Base-by-base conservation (phyloP, 2,329 filamentous ascomycete species). In the Neocatenulostroma microsporum region DNA sequence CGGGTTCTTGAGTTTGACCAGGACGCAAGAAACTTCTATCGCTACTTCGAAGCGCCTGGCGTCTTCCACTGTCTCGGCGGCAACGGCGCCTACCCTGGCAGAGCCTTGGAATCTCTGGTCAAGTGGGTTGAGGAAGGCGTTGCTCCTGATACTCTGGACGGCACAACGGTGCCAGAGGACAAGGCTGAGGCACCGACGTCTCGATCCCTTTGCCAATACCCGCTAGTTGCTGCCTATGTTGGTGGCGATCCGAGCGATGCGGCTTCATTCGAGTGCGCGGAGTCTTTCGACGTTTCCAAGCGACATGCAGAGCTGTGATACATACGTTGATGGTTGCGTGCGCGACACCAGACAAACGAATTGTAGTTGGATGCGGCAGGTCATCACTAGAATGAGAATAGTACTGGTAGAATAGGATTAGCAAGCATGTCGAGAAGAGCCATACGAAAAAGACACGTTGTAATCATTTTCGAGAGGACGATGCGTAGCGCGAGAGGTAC, bases 31-130 rank as follows among this genome's bases (percentile, higher is more conserved):
- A 56, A 61, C 21, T 66, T 53, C 40, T 66, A 57, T 36, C 57
- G 61, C 5, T 52, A 55, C 25, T 67, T 64, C 26, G 46, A 56
- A n/a, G 61, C 58, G 5, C 63, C 64, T 2, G 63, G 62, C 4
- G 56, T 60, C 1, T 46, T 30, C 5, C 63, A 67, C 37, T 64
- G 62, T 28, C n/a, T 11, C 5, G 56, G 52, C 11, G 62, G 61
- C 0, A 13, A 23, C 13, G 62, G 56, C 2, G 42, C 45, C 13
- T 32, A 43, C 8, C 56, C 55, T 8, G 28, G 4, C 8, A 38
- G 42, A 21, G 42, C 43, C 7, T 33, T 55, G 4, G 42, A 39
- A 1, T 27, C 37, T 8, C 34, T 55, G 17, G 41, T 48, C 1
- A 36, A 42, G 11, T 60, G 56, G 55, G 57, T 59, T 1, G 57